Base-by-base conservation (phyloP, 2,329 filamentous ascomycete genomes). In the Leptographium wingfieldii region DNA sequence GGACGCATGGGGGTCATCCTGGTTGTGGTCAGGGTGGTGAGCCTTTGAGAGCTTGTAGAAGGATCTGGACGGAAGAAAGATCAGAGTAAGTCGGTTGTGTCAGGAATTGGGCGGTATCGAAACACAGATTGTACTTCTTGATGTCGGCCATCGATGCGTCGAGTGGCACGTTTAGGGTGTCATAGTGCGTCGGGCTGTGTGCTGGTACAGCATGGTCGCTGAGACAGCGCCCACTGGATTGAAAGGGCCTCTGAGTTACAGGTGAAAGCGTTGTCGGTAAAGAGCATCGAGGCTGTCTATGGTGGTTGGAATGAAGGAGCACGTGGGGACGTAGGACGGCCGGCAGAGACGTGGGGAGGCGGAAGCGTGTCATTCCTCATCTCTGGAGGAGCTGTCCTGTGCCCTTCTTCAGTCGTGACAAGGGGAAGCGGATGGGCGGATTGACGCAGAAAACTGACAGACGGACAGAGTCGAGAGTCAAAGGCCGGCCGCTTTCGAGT, bases 11-110 rank as follows among this genome's bases (percentile, higher is more conserved):
- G 88, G 87, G 73, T 96, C 87, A 66, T 81, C 70, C 62, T 80
- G 89, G 77, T 97, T 95, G 70, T 85, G 84, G 78, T 99, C 94
- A 1, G 94, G 94, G 73, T 99, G 94, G 79, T 96, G 87, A 59
- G 81, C 76, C 74, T 96, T 95, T 69, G 91, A 96, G 71, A 97
- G 88, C 63, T 80, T 74, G 79, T 96, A 97, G 81, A 96, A 99
- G 66, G 83, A 83, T 68, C 82, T 85, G 61, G 33, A 0, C 5
- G 1, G 58, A 48, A 35, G 12, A 51, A 27, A 33, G 29, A 25
- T 38, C 12, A 22, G 7, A 27, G 29, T n/a, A 10, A 54, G 19
- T 12, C 12, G 29, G 19, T 7, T 52, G 22, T 14, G 49, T 29
- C 25, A 52, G 27, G 11, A 29, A 52, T 7, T 16, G 54, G 57